Evolutionary conservation across 495 filamentous ascomycete species (phyloP).

Genomic region (Xylaria curta): DNA sequence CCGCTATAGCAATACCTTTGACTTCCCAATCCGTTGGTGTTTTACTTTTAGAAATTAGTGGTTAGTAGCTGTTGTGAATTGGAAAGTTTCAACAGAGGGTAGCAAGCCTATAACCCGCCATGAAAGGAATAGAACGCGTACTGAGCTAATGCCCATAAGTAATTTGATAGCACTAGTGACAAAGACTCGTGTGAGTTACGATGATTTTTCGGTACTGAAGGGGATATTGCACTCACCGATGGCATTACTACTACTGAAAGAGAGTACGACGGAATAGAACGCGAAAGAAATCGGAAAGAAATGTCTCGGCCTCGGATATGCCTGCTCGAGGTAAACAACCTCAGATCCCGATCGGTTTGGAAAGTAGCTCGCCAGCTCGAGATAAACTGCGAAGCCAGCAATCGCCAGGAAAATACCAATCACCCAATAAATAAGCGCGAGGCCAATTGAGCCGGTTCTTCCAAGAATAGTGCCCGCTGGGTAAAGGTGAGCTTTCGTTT

Average conservation of each 20-base stretch:
- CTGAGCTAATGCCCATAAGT: conserved; percentile 52
- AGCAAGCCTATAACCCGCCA: not conserved
- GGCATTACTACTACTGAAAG: conserved; percentile 68
- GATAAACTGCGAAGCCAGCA: conserved; percentile 59
- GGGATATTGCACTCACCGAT: conserved; percentile 48
- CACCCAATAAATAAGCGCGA: conserved; percentile 66
- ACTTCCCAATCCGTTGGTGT: conserved; percentile 61
- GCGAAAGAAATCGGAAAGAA: conserved; percentile 68
- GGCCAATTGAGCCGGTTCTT: conserved; percentile 64
- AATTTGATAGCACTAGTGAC: conserved; percentile 24
- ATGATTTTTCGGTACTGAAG: not conserved
- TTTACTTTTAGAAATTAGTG: conserved; percentile 42
- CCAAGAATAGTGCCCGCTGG: conserved; percentile 61
- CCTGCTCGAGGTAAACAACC: conserved; percentile 71
- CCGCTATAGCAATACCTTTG: conserved; percentile 68
- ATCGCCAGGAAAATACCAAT: conserved; percentile 62
- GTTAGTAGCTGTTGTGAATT: not conserved
- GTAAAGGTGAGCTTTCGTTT: not conserved
- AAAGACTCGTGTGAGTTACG: not conserved
- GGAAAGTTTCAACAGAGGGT: not conserved
- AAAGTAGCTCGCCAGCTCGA: conserved; percentile 67
- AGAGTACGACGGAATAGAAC: conserved; percentile 63
- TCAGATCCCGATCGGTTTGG: conserved; percentile 70
- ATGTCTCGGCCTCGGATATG: conserved; percentile 65
- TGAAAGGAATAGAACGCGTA: conserved; percentile 47